Evolutionary conservation across 441 rosid species (phyloP), one percentile per base, ranked within the genome.

Genomic region (Euphorbia corollata): DNA sequence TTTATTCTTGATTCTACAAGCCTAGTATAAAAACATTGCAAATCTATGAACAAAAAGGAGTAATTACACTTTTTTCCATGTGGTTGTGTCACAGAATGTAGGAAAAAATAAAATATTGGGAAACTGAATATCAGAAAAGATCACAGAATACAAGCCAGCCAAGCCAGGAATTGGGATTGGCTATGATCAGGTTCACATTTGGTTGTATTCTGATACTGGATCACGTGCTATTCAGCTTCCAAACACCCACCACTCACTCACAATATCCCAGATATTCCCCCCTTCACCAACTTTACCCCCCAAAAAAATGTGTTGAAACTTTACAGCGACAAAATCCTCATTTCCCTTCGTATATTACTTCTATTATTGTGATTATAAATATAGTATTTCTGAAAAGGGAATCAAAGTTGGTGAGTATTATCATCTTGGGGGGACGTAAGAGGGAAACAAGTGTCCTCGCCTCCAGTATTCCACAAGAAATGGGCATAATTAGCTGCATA

Each of bases 401-500:
- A 23, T 38, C 60, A 72, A 10, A 19, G 72, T 62, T 79, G 68
- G 7, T 55, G 71, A 27, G 71, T 57, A 2, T 63, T 6, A 32
- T 32, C 64, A 39, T 83, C 82, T 6, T 85, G 72, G 50, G 82
- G 71, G 50, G 83, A 75, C 43, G 56, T 67, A 18, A 88, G 82
- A 65, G 93, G 93, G 85, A 83, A 92, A 74, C 98, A 92, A 7
- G 98, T 90, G 67, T 90, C 97, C 5, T 92, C 96, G 8, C 89
- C 97, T 0, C 96, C 97, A 0, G 96, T 92, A 56, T 84, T 92
- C 97, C 97, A 92, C 20, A 92, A 84, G 74, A 92, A 92, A 79
- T 88, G 77, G 5, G 98, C 98, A 60, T 92, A 92, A 68, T 79
- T 80, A 18, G 88, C 89, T 0, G 97, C 87, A 57, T 90, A 66